Conservation (phyloP, 1,139 yeast species). For the Diutina sp. region DNA sequence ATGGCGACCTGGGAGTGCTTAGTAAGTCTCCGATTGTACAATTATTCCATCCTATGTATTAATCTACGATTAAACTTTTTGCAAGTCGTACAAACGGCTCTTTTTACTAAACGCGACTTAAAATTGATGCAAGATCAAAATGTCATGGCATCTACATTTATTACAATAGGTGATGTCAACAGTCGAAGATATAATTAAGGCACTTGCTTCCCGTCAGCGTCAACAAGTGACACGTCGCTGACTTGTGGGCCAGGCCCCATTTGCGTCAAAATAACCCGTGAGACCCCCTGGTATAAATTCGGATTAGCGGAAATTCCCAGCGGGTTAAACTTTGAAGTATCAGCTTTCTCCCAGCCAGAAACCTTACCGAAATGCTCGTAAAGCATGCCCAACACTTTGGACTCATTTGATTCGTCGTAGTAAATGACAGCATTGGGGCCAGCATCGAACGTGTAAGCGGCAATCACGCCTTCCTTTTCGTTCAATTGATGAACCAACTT, state of each 20-base stretch:
- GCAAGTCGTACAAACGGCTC: neutral
- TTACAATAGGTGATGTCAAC: neutral
- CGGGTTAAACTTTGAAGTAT: conserved; percentile 16
- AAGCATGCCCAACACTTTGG: conserved; percentile 47
- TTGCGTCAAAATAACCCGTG: conserved; percentile 68
- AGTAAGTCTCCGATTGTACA: no score
- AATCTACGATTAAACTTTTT: neutral
- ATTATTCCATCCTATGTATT: neutral
- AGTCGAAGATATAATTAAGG: no score
- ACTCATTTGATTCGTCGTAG: conserved; percentile 65
- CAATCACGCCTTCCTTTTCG: conserved; percentile 52
- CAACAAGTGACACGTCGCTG: conserved; percentile 36
- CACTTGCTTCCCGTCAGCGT: neutral
- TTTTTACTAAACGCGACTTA: neutral
- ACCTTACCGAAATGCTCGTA: conserved; percentile 41
- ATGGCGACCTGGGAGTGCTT: no score
- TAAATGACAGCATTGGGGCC: conserved; percentile 98
- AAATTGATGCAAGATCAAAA: neutral
- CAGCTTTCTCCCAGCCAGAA: conserved; percentile 56
- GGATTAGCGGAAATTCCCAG: conserved; percentile 26
- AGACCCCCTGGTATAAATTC: conserved; percentile 55
- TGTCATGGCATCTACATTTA: neutral
- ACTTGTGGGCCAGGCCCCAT: conserved; percentile 81
- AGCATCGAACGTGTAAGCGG: conserved; percentile 96
- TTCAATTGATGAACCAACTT: conserved; percentile 74